Conservation (phyloP, 176 grass and related monocot species). For the Paspalum notatum region DNA sequence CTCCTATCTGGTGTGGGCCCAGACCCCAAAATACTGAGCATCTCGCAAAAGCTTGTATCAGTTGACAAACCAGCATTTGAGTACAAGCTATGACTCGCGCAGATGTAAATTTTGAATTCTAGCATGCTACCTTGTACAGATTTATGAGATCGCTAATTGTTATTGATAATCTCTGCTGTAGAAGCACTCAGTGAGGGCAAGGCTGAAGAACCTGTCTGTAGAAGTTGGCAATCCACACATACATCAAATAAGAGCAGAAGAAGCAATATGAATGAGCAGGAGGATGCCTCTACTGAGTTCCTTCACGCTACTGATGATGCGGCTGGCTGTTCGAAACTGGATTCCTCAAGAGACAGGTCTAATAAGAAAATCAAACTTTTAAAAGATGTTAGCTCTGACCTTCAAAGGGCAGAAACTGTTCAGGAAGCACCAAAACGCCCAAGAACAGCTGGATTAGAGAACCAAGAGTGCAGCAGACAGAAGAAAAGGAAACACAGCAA, state of each 20-base stretch:
- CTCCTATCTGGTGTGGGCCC: too few relatives aligned
- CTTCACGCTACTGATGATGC: slow-evolving; percentile 15
- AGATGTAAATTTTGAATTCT: slow-evolving; percentile 16
- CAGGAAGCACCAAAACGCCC: slow-evolving; percentile 44
- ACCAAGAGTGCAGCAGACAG: slow-evolving; percentile 32
- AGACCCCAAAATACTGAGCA: too few relatives aligned
- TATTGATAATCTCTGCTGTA: slow-evolving; percentile 44
- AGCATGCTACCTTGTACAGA: slow-evolving; percentile 15
- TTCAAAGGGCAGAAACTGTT: background rate
- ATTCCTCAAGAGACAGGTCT: slow-evolving; percentile 28
- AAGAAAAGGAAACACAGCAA: slow-evolving; percentile 59
- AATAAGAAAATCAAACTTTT: slow-evolving; percentile 55
- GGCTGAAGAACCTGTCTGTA: slow-evolving; percentile 22
- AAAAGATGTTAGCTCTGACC: slow-evolving; percentile 32
- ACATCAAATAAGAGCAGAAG: slow-evolving; percentile 33
- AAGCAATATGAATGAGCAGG: slow-evolving; percentile 36
- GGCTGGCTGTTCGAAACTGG: slow-evolving; percentile 28
- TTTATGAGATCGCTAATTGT: slow-evolving; percentile 23
- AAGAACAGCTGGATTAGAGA: slow-evolving; percentile 37
- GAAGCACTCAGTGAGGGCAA: slow-evolving; percentile 41
- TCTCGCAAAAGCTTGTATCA: too few relatives aligned
- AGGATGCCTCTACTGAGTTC: slow-evolving; percentile 35
- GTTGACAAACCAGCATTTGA: too few relatives aligned
- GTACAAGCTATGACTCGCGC: background rate
- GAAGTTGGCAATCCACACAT: slow-evolving; percentile 27